Conservation (phyloP, 2,329 filamentous ascomycete species). For the Chaetomium globosum region DNA sequence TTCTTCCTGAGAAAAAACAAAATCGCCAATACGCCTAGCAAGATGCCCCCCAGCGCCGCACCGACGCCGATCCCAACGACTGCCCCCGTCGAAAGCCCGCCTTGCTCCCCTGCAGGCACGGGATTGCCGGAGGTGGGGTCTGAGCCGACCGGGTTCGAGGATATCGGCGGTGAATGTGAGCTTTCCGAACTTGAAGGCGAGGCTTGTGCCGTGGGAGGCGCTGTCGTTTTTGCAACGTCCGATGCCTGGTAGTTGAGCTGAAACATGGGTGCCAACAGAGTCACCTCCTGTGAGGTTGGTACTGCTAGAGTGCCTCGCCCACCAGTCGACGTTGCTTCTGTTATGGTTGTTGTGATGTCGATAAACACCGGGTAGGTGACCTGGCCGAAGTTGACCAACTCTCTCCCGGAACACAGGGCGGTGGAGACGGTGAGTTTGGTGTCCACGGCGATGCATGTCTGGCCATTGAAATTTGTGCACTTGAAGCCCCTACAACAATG, state of each 20-base stretch:
- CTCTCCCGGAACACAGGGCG: background rate
- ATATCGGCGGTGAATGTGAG: too few species aligned
- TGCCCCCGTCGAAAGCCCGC: conserved; percentile 13
- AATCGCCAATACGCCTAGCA: conserved; percentile 5
- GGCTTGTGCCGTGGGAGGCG: background rate
- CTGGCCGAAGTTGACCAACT: background rate
- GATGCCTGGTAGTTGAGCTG: conserved; percentile 17
- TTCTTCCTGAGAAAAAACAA: background rate
- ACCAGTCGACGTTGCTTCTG: background rate
- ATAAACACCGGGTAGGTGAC: conserved; percentile 6
- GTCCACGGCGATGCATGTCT: conserved; percentile 9
- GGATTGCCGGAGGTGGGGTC: background rate
- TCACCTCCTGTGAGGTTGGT: background rate
- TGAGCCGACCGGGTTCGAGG: background rate
- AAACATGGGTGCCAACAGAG: conserved; percentile 18
- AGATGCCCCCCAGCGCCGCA: conserved; percentile 9
- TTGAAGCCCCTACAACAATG: conserved; percentile 1
- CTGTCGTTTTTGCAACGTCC: background rate
- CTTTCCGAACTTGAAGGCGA: background rate
- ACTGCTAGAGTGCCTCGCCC: too few species aligned
- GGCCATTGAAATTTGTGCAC: conserved; percentile 13
- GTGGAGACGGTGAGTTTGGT: background rate
- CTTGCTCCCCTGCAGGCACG: background rate
- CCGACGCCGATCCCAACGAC: conserved; percentile 6
- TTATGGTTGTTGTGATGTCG: background rate